Conservation (phyloP, 208 protist genomes). For the Wallacemonas rigidus region DNA sequence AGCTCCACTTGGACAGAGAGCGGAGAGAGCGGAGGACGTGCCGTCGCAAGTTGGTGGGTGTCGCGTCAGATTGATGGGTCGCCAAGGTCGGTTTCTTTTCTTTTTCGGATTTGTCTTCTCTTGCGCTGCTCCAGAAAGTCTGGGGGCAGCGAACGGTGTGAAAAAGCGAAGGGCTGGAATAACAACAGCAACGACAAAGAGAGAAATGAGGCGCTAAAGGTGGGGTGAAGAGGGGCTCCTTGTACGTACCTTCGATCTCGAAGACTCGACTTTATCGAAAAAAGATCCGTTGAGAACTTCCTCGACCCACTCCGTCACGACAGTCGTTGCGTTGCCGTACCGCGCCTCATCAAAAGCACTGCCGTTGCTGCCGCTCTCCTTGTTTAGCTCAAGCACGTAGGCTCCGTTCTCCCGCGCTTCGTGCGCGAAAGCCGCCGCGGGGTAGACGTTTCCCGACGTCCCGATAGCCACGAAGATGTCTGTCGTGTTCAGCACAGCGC, state of each 20-base stretch:
- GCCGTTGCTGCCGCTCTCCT: constrained; percentile 44
- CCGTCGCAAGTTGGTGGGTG: no score
- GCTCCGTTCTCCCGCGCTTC: constrained; percentile 38
- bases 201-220: background rate
- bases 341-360: constrained; percentile 47
- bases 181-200: background rate
- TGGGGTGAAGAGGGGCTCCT: no score
- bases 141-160: no score
- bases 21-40: no score
- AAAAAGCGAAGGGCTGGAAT: background rate
- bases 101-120: no score
- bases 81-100: no score
- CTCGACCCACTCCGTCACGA: constrained; percentile 65
- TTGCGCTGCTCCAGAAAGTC: no score
- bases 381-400: constrained; percentile 61
- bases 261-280: background rate
- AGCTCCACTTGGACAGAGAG: no score
- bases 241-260: no score
- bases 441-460: constrained; percentile 79
- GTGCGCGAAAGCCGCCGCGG: constrained; percentile 60
- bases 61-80: no score
- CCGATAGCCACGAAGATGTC: constrained; percentile 78
- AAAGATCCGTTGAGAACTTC: constrained; percentile 32
- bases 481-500: constrained; percentile 28
- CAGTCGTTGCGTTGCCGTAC: constrained; percentile 49